phyloP scores from a whole-genome alignment of 2,329 filamentous ascomycete genomes.

The Thielaviopsis ethacetica region DNA sequence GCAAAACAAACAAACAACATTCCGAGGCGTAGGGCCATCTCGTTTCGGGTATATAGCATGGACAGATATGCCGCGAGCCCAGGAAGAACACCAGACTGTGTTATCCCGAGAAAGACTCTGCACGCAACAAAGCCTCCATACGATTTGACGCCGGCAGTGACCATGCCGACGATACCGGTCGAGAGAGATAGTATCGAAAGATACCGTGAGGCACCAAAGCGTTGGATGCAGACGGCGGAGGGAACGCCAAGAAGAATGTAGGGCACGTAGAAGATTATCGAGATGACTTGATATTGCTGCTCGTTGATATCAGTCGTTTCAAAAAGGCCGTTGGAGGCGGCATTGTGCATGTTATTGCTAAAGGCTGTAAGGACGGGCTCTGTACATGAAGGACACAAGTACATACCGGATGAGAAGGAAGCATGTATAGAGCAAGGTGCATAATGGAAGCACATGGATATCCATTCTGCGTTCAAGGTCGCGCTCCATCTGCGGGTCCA shows the following conservation, averaged over 20 bases:
- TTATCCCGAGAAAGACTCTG: background rate
- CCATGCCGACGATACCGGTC: background rate
- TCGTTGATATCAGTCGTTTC: background rate
- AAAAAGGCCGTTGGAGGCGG: background rate
- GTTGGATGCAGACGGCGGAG: background rate
- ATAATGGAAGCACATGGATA: background rate
- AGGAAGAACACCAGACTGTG: background rate
- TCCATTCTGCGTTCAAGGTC: background rate
- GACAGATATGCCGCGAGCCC: background rate
- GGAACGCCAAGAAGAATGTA: background rate
- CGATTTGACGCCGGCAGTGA: background rate
- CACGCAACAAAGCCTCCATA: background rate
- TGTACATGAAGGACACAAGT: background rate
- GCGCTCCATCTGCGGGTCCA: constrained; percentile 3
- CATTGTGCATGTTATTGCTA: background rate
- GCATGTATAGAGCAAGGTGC: background rate
- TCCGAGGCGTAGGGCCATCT: background rate
- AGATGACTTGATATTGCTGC: background rate
- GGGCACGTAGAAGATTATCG: background rate
- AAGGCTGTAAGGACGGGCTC: background rate
- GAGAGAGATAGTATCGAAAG: background rate
- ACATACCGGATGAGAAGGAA: background rate
- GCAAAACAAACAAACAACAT: background rate
- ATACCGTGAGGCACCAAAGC: background rate
- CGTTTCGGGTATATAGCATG: background rate